phyloP scores from a whole-genome alignment of 345 rosid genomes.

The Gossypium rotundifolium region DNA sequence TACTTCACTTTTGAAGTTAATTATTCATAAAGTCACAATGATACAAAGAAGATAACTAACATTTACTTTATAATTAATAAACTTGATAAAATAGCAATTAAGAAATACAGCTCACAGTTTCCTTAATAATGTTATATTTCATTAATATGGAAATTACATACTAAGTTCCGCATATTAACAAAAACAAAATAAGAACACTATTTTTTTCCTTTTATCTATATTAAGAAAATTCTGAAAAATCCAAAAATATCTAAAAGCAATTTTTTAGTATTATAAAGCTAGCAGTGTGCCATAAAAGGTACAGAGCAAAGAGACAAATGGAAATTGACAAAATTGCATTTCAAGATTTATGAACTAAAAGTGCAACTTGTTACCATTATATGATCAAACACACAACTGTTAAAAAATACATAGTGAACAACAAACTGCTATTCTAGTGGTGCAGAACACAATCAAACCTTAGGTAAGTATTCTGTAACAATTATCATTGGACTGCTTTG shows the following conservation, averaged over 20 bases:
- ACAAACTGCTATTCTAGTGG: background rate
- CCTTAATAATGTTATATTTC: background rate
- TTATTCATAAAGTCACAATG: background rate
- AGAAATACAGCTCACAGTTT: background rate
- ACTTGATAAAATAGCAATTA: background rate
- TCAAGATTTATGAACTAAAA: background rate
- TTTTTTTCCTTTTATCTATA: background rate
- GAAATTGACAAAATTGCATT: background rate
- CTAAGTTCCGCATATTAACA: background rate
- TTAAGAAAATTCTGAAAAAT: background rate
- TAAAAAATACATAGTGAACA: background rate
- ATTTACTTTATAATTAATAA: background rate
- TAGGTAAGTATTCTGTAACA: conserved; percentile 68
- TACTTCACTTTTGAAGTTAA: background rate
- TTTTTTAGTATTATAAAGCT: background rate
- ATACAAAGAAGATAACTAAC: background rate
- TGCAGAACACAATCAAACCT: conserved; percentile 35
- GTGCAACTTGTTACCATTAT: background rate
- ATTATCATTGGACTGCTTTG: conserved; percentile 88
- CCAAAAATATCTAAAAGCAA: background rate
- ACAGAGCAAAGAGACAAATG: background rate
- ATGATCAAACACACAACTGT: background rate
- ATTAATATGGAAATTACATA: background rate
- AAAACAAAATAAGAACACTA: background rate
- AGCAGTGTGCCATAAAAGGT: background rate